Conservation (phyloP, 148 eudicot species). For the Chenopodium suecicum region DNA sequence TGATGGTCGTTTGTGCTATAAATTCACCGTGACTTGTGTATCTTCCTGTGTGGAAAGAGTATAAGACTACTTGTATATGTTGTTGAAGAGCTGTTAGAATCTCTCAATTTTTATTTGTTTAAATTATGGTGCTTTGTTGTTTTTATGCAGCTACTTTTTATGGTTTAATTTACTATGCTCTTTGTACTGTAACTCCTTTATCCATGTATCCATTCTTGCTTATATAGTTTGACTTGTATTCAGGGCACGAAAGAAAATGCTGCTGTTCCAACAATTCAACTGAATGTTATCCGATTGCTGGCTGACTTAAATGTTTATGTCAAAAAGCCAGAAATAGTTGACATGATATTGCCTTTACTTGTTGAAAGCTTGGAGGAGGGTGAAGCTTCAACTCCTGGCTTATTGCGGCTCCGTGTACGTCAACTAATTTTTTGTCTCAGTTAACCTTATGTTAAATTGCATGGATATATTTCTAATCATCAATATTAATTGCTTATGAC, state of each 20-base stretch:
- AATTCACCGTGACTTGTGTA: background rate
- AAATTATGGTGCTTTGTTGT: background rate
- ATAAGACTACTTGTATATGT: background rate
- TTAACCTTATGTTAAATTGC: background rate
- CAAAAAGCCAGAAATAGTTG: slow-evolving; percentile 90
- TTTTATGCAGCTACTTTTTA: background rate
- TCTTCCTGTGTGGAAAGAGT: background rate
- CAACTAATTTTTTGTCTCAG: background rate
- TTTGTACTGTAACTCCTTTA: background rate
- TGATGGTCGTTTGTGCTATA: background rate
- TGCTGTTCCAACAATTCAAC: slow-evolving; percentile 64
- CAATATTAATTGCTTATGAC: slow-evolving; percentile 12
- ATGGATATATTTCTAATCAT: background rate
- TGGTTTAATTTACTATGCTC: background rate
- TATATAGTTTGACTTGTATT: background rate
- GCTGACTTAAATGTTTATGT: slow-evolving; percentile 77
- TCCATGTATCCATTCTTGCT: background rate
- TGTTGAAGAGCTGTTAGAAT: background rate
- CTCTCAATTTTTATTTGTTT: background rate
- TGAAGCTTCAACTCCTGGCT: slow-evolving; percentile 85
- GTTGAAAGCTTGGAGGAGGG: slow-evolving; percentile 96
- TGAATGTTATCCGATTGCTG: slow-evolving; percentile 81
- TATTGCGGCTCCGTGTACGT: slow-evolving; percentile 84
- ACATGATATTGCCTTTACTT: slow-evolving; percentile 83
- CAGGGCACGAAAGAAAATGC: slow-evolving; percentile 82